Evolutionary conservation across 805 yeast genomes (phyloP), one percentile per base, ranked within the genome.

Genomic region (Lipomyces orientalis): DNA sequence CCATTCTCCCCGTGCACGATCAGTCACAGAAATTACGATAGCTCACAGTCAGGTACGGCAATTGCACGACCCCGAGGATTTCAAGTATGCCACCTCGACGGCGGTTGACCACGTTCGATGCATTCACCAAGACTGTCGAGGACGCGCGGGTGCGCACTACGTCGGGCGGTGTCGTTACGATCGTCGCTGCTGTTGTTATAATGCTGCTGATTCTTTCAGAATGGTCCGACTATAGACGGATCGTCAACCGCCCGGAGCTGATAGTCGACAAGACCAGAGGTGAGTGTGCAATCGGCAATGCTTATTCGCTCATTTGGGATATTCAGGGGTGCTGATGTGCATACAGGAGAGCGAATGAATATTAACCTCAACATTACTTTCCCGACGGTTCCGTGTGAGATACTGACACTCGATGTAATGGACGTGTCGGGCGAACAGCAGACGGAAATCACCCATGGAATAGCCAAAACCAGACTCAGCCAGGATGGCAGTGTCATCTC

Each of bases 121-220:
- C 71, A 58, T 69, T 69, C 59, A 62, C 97, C 35, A 94, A 93
- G 79, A 91, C 98, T 4, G 93, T 91, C 46, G 98, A 94, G 75
- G 99, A 95, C 77, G 96, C 97, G 8, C 85, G 91, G 61, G 86
- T 95, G 68, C 87, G 90, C 70, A 95, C 99, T 3, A 84, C 94
- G 4, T 84, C 94, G 8, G 99, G 99, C 62, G 99, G 97, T 1
- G 74, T 92, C 34, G 90, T 95, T 75, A 92, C 98, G 2, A 74
- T 95, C 54, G 80, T 86, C 2, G 90, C 97, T 75, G 74, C 87
- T 2, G 61, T 87, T 5, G 81, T 90, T 2, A 88, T 91, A 19
- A 64, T 89, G 29, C 73, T 89, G 62, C 82, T 95, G 68, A 80
- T 93, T 60, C 66, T 88, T 37, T 87, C 87, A 71, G 98, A 95